Base-by-base conservation (phyloP, 495 filamentous ascomycete genomes). In the Tuber microsphaerosporum region DNA sequence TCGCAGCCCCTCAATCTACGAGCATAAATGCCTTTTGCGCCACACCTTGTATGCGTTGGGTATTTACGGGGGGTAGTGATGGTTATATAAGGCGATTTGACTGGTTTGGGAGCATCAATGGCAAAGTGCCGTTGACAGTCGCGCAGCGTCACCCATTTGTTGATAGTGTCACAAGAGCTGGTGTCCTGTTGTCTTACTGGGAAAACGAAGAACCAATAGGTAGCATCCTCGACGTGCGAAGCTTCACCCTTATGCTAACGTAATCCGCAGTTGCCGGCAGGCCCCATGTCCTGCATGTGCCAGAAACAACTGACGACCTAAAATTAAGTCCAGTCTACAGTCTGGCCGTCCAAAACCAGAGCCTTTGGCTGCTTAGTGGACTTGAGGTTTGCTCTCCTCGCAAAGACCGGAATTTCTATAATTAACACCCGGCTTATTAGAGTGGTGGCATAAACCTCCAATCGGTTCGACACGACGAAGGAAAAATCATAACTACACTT, bases 71-170 rank as follows among this genome's bases (percentile, higher is more conserved):
- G 45, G 95, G 95, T 0, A 90, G 91, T 9, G 95, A 99, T 85
- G 93, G 95, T 70, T 98, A 96, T 82, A 92, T 97, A 74, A 89
- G 95, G 48, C 97, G 96, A 80, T 98, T 93, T 85, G 94, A 99
- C 84, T 97, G 96, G 88, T 90, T 92, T 68, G 94, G 92, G 22
- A 97, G 95, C 14, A 93, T 93, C 76, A 99, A 99, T 83, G 93
- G 93, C 77, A 97, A 97, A 83, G 89, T 92, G 45, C 91, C 94
- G 83, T 86, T 99, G 79, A 99, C 95, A 0, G 95, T 99, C 12
- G 95, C 95, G 61, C 95, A 99, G 85, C 86, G 92, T 71, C 95
- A 99, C 84, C 95, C 96, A 0, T 99, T 98, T 79, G 95, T 99
- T 46, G 95, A 99, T 82, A 97, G 92, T 77, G 95, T 99, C 22